These are phyloP conservation scores for Blastomyces parvus DNA, from an alignment of 2,329 filamentous ascomycete species.

Conservation along the genomic window DNA sequence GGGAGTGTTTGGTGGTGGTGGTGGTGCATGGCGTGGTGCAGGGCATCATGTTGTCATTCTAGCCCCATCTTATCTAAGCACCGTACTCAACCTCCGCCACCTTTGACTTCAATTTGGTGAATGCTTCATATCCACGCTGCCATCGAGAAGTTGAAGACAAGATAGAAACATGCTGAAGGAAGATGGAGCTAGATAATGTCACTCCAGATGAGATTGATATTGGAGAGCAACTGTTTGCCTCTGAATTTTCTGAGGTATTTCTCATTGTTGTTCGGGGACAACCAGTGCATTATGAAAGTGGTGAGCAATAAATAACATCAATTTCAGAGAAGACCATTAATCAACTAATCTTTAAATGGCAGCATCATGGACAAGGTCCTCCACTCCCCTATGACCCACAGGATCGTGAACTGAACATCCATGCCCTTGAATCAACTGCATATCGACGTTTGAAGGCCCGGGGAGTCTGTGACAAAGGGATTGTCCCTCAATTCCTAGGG, in stretches of 20 bases:
- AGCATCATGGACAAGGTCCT: constrained; percentile 9
- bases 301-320: constrained; percentile 14
- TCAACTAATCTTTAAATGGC: constrained; percentile 2
- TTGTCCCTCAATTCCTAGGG: constrained; percentile 12
- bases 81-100: too few species aligned
- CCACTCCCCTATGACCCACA: neutral
- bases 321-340: neutral
- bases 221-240: constrained; percentile 11
- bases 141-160: constrained; percentile 1
- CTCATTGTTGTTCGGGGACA: constrained; percentile 12
- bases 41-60: too few species aligned
- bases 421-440: constrained; percentile 11
- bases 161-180: neutral
- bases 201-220: constrained; percentile 13
- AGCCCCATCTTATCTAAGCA: too few species aligned
- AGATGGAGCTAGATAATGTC: constrained; percentile 3
- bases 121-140: neutral
- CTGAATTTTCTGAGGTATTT: constrained; percentile 15
- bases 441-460: constrained; percentile 11
- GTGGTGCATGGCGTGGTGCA: too few species aligned
- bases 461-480: constrained; percentile 11
- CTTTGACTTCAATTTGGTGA: neutral
- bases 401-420: constrained; percentile 5
- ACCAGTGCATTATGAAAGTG: constrained; percentile 19
- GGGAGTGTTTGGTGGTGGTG: too few species aligned